Conservation (phyloP, 805 yeast genomes). For the Candida silvatica region DNA sequence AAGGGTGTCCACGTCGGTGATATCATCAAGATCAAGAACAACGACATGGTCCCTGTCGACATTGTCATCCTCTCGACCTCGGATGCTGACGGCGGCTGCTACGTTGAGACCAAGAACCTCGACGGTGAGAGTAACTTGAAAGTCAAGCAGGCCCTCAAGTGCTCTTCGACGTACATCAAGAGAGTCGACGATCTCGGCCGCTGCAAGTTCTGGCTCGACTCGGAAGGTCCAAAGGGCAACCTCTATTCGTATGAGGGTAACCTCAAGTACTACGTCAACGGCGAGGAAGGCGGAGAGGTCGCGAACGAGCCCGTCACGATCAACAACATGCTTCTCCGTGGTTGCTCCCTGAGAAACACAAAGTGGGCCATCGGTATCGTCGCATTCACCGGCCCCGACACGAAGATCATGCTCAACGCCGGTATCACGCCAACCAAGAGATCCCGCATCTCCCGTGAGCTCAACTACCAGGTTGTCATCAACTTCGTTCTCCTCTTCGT, state of each 20-base stretch:
- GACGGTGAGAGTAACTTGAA: slow-evolving; percentile 79
- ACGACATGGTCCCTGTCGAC: slow-evolving; percentile 77
- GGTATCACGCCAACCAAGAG: slow-evolving; percentile 74
- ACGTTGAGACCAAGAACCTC: slow-evolving; percentile 71
- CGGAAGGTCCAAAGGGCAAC: slow-evolving; percentile 80
- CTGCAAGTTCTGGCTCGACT: slow-evolving; percentile 59
- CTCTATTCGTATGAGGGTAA: slow-evolving; percentile 73
- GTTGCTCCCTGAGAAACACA: slow-evolving; percentile 71
- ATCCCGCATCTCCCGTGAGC: slow-evolving; percentile 64
- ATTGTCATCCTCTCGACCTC: slow-evolving; percentile 58
- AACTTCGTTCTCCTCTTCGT: slow-evolving; percentile 58
- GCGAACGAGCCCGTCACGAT: slow-evolving; percentile 58
- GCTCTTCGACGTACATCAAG: slow-evolving; percentile 30
- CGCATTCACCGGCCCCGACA: slow-evolving; percentile 67
- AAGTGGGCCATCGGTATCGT: slow-evolving; percentile 79
- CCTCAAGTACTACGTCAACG: slow-evolving; percentile 34
- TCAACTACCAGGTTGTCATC: slow-evolving; percentile 60
- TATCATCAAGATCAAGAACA: slow-evolving; percentile 53
- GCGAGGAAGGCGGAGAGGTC: slow-evolving; percentile 28
- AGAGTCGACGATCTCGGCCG: slow-evolving; percentile 39
- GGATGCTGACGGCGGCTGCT: slow-evolving; percentile 59
- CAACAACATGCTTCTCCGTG: slow-evolving; percentile 64
- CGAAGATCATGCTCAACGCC: slow-evolving; percentile 75
- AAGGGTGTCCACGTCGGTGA: slow-evolving; percentile 73
- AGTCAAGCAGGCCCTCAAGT: slow-evolving; percentile 65